A percentile compares a stretch with the other conserved stretches of the same genome.
Conservation (phyloP, 2,329 filamentous ascomycete genomes). For the Atkinsonella hypoxylon region DNA sequence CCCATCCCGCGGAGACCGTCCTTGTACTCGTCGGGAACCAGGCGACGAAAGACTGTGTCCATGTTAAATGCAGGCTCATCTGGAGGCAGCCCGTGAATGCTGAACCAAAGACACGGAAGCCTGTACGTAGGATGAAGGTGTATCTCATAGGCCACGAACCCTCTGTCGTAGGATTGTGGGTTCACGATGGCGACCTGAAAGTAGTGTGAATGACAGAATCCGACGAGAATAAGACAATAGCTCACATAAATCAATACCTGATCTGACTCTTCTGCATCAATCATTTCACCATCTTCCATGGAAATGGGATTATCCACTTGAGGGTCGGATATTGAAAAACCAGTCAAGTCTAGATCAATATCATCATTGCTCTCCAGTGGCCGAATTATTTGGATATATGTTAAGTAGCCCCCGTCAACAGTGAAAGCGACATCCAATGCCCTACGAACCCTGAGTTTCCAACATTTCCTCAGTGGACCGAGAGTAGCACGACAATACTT, state of each 20-base stretch:
- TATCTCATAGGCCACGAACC: conserved; percentile 58
- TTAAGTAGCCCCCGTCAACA: conserved; percentile 31
- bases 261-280: conserved; percentile 39
- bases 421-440: conserved; percentile 35
- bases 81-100: conserved; percentile 43
- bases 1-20: conserved; percentile 47
- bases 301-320: conserved; percentile 11
- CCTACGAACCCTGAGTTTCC: conserved; percentile 41
- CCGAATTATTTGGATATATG: conserved; percentile 44
- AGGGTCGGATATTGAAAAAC: conserved; percentile 30
- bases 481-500: conserved; percentile 46
- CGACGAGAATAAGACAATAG: neutral
- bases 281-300: conserved; percentile 32
- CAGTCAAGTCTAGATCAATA: conserved; percentile 33
- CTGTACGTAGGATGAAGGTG: conserved; percentile 64
- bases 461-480: conserved; percentile 39
- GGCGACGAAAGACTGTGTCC: conserved; percentile 56
- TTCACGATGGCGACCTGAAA: conserved; percentile 29
- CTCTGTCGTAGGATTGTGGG: conserved; percentile 21
- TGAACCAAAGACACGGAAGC: conserved; percentile 67
- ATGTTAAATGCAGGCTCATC: conserved; percentile 47
- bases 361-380: conserved; percentile 36
- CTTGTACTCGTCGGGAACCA: conserved; percentile 58
- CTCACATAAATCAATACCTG: conserved; percentile 25
- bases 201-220: conserved; percentile 11